Evolutionary conservation across 106 monocot genomes (phyloP).

Genomic region (Allium fistulosum): DNA sequence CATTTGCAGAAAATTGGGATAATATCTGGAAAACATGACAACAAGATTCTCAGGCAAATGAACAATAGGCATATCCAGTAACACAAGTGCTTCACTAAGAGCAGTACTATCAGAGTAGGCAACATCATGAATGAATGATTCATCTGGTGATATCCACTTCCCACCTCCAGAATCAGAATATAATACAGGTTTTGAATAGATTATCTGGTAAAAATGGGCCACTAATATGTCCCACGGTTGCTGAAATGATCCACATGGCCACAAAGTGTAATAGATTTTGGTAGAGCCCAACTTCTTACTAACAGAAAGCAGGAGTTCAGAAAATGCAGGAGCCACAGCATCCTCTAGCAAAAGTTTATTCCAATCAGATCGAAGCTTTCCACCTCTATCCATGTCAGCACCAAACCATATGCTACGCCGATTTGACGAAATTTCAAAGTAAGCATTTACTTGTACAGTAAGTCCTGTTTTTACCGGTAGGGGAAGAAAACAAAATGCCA

Average conservation of each 20-base stretch:
- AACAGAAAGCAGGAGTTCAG: constrained; percentile 57
- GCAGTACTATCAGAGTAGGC: constrained; percentile 30
- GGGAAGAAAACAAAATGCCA: constrained; percentile 93
- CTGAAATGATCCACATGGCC: constrained; percentile 82
- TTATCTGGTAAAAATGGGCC: constrained; percentile 40
- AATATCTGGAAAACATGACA: constrained; percentile 51
- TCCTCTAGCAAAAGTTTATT: constrained; percentile 83
- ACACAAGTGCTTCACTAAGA: constrained; percentile 58
- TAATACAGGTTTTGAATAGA: constrained; percentile 48
- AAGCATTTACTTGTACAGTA: constrained; percentile 88
- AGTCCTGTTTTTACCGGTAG: constrained; percentile 88
- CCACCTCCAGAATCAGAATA: constrained; percentile 56
- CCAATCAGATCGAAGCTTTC: constrained; percentile 97
- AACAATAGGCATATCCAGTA: constrained; percentile 71
- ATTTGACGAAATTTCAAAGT: constrained; percentile 98
- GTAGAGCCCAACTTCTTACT: constrained; percentile 44
- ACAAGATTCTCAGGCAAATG: constrained; percentile 37
- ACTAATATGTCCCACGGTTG: constrained; percentile 82
- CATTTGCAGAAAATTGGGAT: constrained; percentile 24
- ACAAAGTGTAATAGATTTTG: constrained; percentile 68
- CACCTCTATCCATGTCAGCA: constrained; percentile 88
- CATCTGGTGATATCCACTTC: constrained; percentile 70
- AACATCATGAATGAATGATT: constrained; percentile 72
- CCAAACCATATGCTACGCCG: constrained; percentile 97
- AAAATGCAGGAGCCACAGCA: constrained; percentile 69